Evolutionary conservation across 371 early-diverging fungal genomes (phyloP), one percentile per base, ranked within the genome.

Genomic region (Mucor saturninus): DNA sequence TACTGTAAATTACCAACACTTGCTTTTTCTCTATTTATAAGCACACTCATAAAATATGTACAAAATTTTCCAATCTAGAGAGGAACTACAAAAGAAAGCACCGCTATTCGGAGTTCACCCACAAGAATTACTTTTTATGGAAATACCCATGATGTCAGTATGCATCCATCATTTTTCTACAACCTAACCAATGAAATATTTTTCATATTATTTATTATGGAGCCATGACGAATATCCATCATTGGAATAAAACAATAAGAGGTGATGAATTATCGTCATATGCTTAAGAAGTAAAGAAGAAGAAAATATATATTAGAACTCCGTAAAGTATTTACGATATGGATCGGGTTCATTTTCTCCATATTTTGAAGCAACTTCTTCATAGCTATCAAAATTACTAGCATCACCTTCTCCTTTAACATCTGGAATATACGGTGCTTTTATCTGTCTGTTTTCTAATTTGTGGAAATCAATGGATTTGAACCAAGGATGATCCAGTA

Each of bases 401-500:
- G 96, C 86, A 71, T 97, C 98, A 31, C 94, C 95, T 26, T 87
- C 93, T 38, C 85, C 82, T 48, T 80, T 76, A 40, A 93, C 76
- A 9, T 87, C 82, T 8, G 97, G 98, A 14, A 92, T 78, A 79
- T 92, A 93, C 14, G 99, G 98, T 39, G 98, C 90, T 42, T 87
- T 84, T 56, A 95, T 78, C 67, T 92, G 83, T 45, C 86, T 72
- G 9, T 84, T 74, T 32, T 73, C 75, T 39, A 98, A 77, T 59
- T 84, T 81, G 38, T 87, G 82, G 94, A 97, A 98, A 65, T 98
- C 94, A 11, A 98, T 86, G n/a, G 87, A 89, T 4, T 81, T 84
- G 69, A 99, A 98, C 97, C 98, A 98, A 42, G 86, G 83, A 79
- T 98, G 99, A 32, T 81, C 68, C 74, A 92, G 95, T 67, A 98